These are phyloP conservation scores for Zychaea mexicana DNA, from an alignment of 371 early-diverging fungal species.

Conservation along the genomic window DNA sequence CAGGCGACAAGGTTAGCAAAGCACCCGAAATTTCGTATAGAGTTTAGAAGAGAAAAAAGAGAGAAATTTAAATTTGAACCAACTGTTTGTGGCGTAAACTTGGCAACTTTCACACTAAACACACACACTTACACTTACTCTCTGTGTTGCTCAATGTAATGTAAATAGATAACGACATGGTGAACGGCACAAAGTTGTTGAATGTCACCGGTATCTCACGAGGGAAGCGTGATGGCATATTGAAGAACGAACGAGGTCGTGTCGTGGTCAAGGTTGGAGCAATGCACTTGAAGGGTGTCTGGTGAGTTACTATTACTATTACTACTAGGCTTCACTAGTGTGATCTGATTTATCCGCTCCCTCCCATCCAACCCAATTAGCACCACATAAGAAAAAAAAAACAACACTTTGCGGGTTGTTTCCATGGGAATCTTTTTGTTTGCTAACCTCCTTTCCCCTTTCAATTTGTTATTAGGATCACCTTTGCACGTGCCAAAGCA, in stretches of 20 bases:
- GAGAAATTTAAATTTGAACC: constrained; percentile 20
- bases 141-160: neutral
- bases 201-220: constrained; percentile 88
- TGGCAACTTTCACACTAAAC: neutral
- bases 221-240: constrained; percentile 84
- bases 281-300: constrained; percentile 88
- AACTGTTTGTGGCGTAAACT: constrained; percentile 1
- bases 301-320: constrained; percentile 45
- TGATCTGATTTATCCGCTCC: no score
- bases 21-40: neutral
- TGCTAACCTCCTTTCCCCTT: no score
- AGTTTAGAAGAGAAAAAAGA: no score
- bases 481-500: constrained; percentile 64
- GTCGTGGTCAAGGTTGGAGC: constrained; percentile 85
- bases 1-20: constrained; percentile 65
- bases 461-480: constrained; percentile 67
- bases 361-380: no score
- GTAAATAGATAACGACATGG: constrained; percentile 78
- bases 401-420: no score
- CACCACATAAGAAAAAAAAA: no score
- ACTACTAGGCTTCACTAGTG: neutral
- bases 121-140: neutral
- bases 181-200: constrained; percentile 84
- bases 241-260: constrained; percentile 86
- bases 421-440: no score